Base-by-base conservation (phyloP, 805 yeast genomes). In the Pichia pseudocactophila region DNA sequence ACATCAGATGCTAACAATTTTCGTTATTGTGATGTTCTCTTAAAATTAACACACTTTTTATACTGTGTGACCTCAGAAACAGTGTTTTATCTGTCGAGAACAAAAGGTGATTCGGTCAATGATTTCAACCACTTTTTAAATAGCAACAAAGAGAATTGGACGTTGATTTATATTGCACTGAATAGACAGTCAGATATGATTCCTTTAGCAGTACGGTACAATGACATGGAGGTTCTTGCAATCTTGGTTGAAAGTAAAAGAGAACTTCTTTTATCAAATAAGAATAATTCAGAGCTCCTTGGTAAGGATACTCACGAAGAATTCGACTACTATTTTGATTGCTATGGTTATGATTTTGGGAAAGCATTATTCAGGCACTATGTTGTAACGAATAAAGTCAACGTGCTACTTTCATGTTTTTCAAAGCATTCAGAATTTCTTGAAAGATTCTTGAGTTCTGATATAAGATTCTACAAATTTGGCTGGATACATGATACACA, bases 401-500 rank as follows among this genome's bases (percentile, higher is more conserved):
- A 73, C 44, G 59, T 71, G 2, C 55, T 87, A 25, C 65, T 88
- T 38, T 62, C 73, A 11, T 76, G 71, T 13, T 81, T 80, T 55
- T 73, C 76, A 8, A 66, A 71, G 25, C 76, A 76, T 51, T 65
- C 70, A 22, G 57, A 59, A 1, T 72, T 63, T 48, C 59, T 85
- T 40, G 63, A 70, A 22, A 58, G 61, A 47, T 88, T 78, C 54
- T 71, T 88, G 45, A 50, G 58, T 2, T 67, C 68, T 26, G 61
- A 64, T 40, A 56, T 64, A 22, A 53, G 61, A 2, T 73, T 74
- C 30, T 69, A 76, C 4, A 62, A 70, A 33, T 71, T 84, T 39
- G 71, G 85, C 2, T 88, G 96, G 96, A 79, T 87, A 17, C 70
- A 75, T 43, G 73, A 80, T 43, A 58, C 86, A 12, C 57, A 75